These are phyloP conservation scores for Rhizopogon roseolus DNA, from an alignment of 768 basidiomycete genomes.

Conservation along the genomic window DNA sequence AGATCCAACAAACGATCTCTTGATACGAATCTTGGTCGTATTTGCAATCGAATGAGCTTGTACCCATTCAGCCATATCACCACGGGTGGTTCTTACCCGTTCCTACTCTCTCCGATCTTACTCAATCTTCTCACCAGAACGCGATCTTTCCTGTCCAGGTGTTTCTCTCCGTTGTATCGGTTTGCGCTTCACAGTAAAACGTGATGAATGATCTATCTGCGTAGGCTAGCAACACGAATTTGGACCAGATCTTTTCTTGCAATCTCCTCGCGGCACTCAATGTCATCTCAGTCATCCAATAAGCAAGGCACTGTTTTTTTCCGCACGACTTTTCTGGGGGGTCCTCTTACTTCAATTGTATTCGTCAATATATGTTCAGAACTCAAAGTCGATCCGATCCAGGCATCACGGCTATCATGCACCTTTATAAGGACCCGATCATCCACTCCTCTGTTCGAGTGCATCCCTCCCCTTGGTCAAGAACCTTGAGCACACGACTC, in stretches of 20 bases:
- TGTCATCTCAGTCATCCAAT: constrained; percentile 14
- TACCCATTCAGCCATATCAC: constrained; percentile 17
- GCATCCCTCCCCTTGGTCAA: constrained; percentile 10
- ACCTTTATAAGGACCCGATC: constrained; percentile 18
- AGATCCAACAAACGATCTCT: too few species aligned
- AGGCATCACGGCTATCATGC: constrained; percentile 15
- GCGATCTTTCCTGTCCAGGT: constrained; percentile 5
- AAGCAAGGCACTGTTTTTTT: constrained; percentile 2
- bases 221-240: constrained; percentile 4
- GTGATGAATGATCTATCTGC: constrained; percentile 18
- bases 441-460: background rate
- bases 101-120: constrained; percentile 18
- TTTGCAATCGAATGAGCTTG: constrained; percentile 20
- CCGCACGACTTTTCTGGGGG: constrained; percentile 25
- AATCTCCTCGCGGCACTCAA: constrained; percentile 18
- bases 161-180: constrained; percentile 6
- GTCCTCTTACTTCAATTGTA: constrained; percentile 27
- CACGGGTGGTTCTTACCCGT: constrained; percentile 7
- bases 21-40: constrained; percentile 25
- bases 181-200: constrained; percentile 21
- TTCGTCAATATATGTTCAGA: constrained; percentile 19
- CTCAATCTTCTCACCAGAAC: constrained; percentile 19
- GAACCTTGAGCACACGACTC: constrained; percentile 11
- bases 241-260: constrained; percentile 7
- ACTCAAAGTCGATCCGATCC: constrained; percentile 8